Evolutionary conservation across 2,329 filamentous ascomycete species (phyloP), one percentile per base, ranked within the genome.

Genomic region (Penicillium sp.): DNA sequence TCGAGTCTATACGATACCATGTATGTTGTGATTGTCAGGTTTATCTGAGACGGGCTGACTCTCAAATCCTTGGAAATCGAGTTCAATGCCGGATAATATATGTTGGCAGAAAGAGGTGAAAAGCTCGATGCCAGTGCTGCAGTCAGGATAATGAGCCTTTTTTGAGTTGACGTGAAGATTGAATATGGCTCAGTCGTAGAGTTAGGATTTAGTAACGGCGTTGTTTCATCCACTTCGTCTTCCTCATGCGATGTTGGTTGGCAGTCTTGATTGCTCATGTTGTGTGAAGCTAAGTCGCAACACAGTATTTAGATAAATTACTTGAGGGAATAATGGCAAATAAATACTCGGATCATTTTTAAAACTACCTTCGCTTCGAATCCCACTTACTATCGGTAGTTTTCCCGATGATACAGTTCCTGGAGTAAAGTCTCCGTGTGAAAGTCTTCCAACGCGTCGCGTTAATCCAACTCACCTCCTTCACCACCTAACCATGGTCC

Each of bases 91-190:
- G 61, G 61, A 23, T 61, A 63, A 39, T 63, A 79, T 38, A 78
- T 76, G 51, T 74, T 75, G 6, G 74, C 70, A 0, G 73, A 73
- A 0, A 79, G 59, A 2, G 74, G 75, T 0, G 73, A 75, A 56
- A 78, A 77, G 36, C 73, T 68, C 1, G 74, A 75, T 8, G 70
- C 74, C 26, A 74, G 62, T 1, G 73, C 67, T 2, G 74, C 74
- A 44, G 72, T 64, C 14, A 72, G 60, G 29, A 76, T 65, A 18
- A 76, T 74, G 16, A 71, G 62, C 11, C 63, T 59, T 55, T 74
- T 75, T 52, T 74, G 66, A 13, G 48, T 49, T 9, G 48, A 56
- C 1, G 67, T 69, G 54, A 75, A 75, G 10, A 68, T 53, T 0
- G 70, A 71, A 51, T 73, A 70, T 19, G 52, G 45, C 19, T 57